A percentile compares a stretch with the other conserved stretches of the same genome.
These are phyloP conservation scores for Trypanosoma cruzi DNA, from an alignment of 208 protist genomes.

Conservation along the genomic window DNA sequence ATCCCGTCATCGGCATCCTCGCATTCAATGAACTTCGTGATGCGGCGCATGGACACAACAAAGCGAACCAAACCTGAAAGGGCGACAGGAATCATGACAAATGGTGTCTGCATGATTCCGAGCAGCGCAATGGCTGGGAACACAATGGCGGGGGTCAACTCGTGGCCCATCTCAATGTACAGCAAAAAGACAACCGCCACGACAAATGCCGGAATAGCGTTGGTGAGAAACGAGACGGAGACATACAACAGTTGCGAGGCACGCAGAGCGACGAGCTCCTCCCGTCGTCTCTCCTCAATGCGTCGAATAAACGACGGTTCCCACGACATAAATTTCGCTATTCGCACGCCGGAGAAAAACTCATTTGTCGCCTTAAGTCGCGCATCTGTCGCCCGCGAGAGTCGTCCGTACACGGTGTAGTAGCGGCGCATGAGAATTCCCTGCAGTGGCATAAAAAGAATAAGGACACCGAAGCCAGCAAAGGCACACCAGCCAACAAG, in stretches of 20 bases:
- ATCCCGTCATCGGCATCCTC: conserved; percentile 31
- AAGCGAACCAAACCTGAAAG: conserved; percentile 68
- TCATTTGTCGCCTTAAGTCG: conserved; percentile 93
- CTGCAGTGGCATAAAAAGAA: conserved; percentile 74
- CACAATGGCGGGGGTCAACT: conserved; percentile 67
- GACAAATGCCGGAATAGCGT: conserved; percentile 39
- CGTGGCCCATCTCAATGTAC: conserved; percentile 35
- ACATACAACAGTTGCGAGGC: conserved; percentile 22
- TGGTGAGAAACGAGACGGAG: conserved; percentile 36
- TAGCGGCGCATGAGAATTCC: conserved; percentile 43
- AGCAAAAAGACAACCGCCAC: conserved; percentile 36
- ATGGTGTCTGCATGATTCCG: conserved; percentile 71
- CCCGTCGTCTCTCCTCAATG: conserved; percentile 35
- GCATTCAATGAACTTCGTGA: conserved; percentile 72
- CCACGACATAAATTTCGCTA: conserved; percentile 95
- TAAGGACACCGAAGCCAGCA: conserved; percentile 59
- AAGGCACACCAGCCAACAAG: conserved; percentile 76
- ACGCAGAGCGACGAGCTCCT: conserved; percentile 29
- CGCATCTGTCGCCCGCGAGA: conserved; percentile 67
- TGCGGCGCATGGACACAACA: conserved; percentile 67
- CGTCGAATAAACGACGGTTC: conserved; percentile 53
- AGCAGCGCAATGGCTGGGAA: conserved; percentile 86
- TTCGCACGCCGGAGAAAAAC: conserved; percentile 90
- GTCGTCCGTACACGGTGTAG: conserved; percentile 17
- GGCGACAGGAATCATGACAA: conserved; percentile 75